Percentiles rank a stretch among this genome's conserved stretches.
phyloP scores from a whole-genome alignment of 2,329 filamentous ascomycete genomes.

The Ophiostoma angusticollis region DNA sequence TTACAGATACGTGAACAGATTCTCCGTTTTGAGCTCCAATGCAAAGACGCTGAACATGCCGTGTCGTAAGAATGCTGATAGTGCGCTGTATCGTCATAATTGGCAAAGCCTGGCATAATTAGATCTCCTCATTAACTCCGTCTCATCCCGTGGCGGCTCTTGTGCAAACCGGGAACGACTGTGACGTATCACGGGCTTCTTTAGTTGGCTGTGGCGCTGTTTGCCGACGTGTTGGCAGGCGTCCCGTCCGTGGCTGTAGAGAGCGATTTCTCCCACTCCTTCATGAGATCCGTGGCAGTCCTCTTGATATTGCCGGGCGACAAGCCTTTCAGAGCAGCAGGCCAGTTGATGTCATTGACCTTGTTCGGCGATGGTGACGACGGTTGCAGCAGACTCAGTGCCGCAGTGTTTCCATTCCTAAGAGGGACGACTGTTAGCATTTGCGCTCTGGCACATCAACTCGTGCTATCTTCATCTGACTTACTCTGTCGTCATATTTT shows the following conservation, averaged over 20 bases:
- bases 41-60: no score
- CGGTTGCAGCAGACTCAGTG: slow-evolving; percentile 2
- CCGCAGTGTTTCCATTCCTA: slow-evolving; percentile 6
- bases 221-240: not conserved
- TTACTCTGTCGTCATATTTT: slow-evolving; percentile 35
- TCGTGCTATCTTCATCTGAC: not conserved
- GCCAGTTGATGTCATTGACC: slow-evolving; percentile 43
- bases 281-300: slow-evolving; percentile 76
- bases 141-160: no score
- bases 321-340: slow-evolving; percentile 59
- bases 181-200: not conserved
- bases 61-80: no score
- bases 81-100: no score
- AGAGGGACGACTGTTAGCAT: not conserved
- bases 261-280: slow-evolving; percentile 78
- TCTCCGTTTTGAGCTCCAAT: no score
- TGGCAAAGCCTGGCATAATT: no score
- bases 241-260: slow-evolving; percentile 31
- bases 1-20: no score
- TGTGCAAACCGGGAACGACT: not conserved
- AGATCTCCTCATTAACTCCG: no score
- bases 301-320: slow-evolving; percentile 66
- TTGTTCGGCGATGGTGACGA: slow-evolving; percentile 24
- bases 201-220: not conserved
- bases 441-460: no score